phyloP scores from a whole-genome alignment of 1,284 basidiomycete species.

The Puccinia polysora region DNA sequence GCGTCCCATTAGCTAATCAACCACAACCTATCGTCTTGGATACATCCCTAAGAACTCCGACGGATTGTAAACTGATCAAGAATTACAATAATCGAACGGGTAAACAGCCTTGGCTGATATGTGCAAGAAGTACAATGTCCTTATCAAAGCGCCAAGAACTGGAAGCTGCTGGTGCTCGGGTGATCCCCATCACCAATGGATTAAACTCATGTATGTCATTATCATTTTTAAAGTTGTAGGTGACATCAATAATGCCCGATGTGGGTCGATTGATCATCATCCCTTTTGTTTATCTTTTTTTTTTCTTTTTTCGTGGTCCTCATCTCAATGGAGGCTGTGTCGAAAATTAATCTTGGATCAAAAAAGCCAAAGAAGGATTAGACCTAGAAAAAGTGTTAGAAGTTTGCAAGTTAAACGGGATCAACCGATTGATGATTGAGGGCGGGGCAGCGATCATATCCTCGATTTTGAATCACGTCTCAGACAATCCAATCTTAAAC shows the following conservation, averaged over 20 bases:
- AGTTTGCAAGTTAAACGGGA: conserved; percentile 59
- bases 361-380: conserved; percentile 55
- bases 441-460: conserved; percentile 80
- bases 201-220: conserved; percentile 41
- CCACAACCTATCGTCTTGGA: conserved; percentile 85
- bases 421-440: conserved; percentile 85
- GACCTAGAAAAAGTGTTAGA: conserved; percentile 60
- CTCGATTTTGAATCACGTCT: conserved; percentile 61
- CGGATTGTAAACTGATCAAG: conserved; percentile 67
- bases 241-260: background rate
- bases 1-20: conserved; percentile 52
- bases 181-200: conserved; percentile 57
- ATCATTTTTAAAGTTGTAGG: background rate
- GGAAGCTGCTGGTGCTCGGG: conserved; percentile 54
- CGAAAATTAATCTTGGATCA: too few relatives aligned
- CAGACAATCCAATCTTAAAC: conserved; percentile 59
- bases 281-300: background rate
- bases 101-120: conserved; percentile 71
- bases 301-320: background rate
- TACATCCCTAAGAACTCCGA: conserved; percentile 64
- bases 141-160: conserved; percentile 50
- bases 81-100: conserved; percentile 65
- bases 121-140: conserved; percentile 50
- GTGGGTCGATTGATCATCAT: background rate
- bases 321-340: background rate